Evolutionary conservation across 805 yeast genomes (phyloP), one percentile per base, ranked within the genome.

Genomic region (Monosporozyma servazzii): DNA sequence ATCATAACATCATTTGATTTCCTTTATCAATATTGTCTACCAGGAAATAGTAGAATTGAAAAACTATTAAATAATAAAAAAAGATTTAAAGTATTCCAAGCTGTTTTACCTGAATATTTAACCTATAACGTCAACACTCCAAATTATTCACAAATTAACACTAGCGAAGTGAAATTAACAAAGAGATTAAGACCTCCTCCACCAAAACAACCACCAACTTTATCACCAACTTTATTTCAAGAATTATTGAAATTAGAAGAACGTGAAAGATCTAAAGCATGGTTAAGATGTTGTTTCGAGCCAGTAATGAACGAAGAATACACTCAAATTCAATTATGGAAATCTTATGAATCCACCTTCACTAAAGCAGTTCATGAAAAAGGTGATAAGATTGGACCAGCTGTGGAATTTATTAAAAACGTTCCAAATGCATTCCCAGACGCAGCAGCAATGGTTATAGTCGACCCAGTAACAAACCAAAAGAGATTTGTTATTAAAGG

Each of bases 311-410:
- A 76, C 8, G 88, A 91, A 3, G 96, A 89, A 63, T 96, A 90
- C 10, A 89, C 97, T 0, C 99, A 93, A 70, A 90, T 93, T 25
- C 86, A 95, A 18, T 76, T 93, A 44, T 93, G 99, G 99, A 88
- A 89, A 66, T 81, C 96, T 0, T 93, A 93, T 70, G 98, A 93
- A 66, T 73, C 81, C 13, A 93, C 86, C 65, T 93, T 93, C 61
- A 84, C 84, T 54, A 77, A 76, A 50, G 79, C 78, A 50, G 73
- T 72, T 3, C 68, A 71, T 44, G 74, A 70, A 30, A 77, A 82
- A 59, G 74, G 78, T 39, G 74, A 76, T 51, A 79, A 81, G 58
- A 71, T 91, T 48, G 74, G 91, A 31, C 96, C 96, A 0, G 99
- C 99, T 0, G 97, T 93, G 11, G 98, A 93, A 58, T 93, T 93